Percentiles rank a stretch among this genome's conserved stretches.
Conservation (phyloP, 2,329 filamentous ascomycete species). For the Sporothrix inflata region DNA sequence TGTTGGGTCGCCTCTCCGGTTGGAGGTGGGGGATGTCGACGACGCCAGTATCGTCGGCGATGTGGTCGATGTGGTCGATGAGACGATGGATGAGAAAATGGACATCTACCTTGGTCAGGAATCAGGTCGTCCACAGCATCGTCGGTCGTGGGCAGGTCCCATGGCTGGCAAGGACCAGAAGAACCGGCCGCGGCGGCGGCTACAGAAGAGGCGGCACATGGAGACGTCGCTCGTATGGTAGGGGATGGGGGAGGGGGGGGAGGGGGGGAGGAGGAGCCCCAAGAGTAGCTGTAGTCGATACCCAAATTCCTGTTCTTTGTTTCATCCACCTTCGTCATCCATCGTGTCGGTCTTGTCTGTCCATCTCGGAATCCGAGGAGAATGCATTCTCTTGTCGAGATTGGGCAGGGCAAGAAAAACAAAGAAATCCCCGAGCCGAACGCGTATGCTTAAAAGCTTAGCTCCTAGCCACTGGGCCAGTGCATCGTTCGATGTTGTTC, state of each 20-base stretch:
- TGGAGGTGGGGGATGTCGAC: background rate
- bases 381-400: background rate
- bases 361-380: background rate
- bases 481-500: too few species aligned
- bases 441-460: too few species aligned
- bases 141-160: background rate
- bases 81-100: background rate
- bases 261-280: background rate
- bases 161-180: background rate
- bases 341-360: background rate
- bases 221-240: background rate
- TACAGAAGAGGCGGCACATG: background rate
- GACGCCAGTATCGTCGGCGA: background rate
- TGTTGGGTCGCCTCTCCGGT: slow-evolving; percentile 10
- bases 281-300: background rate
- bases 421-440: background rate
- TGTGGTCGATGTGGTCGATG: background rate
- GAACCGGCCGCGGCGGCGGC: background rate
- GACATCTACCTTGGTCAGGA: background rate
- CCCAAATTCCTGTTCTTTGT: background rate
- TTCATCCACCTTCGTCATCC: background rate
- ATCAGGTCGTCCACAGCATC: background rate
- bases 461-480: too few species aligned
- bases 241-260: too few species aligned
- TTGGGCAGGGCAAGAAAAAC: background rate